Base-by-base conservation (phyloP, 139 green algal species). In the Chara braunii region DNA sequence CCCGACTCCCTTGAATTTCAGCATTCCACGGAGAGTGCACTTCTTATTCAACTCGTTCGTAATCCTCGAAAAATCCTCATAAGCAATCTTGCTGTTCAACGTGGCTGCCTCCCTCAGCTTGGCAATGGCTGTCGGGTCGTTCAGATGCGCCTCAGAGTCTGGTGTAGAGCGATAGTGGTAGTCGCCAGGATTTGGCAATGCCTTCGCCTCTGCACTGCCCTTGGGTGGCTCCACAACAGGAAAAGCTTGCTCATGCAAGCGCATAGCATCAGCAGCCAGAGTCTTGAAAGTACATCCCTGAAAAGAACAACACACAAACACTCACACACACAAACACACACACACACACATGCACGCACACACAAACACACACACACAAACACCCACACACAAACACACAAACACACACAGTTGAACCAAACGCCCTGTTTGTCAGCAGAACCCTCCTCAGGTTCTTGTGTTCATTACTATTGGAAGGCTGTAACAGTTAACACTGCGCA, bases 41-140 rank as follows among this genome's bases (percentile, higher is more conserved):
- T 85, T 51, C 67, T 85, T 83, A 81, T 87, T 95, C 52, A 92
- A 72, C 68, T 90, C 81, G n/a, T 76, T 50, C 30, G 81, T 81
- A 43, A 90, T 43, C 6, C 64, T 51, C 23, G 68, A 32, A 53
- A 84, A 89, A 70, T 87, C 77, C 26, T 77, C 62, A 79, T 82
- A 89, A 5, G 78, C 83, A 2, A 36, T 18, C 29, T 37, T 5
- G 58, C 52, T 78, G 68, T 82, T 83, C 18, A 56, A 69, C 28
- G 65, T 51, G 9, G 72, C 71, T 6, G 86, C 83, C 53, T 88
- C 84, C 60, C 95, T 90, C 71, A 97, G 84, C 64, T 86, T 83
- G 31, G 89, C 84, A 35, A 97, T 94, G 23, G 83, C 88, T 5
- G 82, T 75, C 1, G 90, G 91, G 75, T 95, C 83, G 81, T 97